phyloP scores from a whole-genome alignment of 192 early-diverging fungal species.

The Chytriomyces hyalinus region DNA sequence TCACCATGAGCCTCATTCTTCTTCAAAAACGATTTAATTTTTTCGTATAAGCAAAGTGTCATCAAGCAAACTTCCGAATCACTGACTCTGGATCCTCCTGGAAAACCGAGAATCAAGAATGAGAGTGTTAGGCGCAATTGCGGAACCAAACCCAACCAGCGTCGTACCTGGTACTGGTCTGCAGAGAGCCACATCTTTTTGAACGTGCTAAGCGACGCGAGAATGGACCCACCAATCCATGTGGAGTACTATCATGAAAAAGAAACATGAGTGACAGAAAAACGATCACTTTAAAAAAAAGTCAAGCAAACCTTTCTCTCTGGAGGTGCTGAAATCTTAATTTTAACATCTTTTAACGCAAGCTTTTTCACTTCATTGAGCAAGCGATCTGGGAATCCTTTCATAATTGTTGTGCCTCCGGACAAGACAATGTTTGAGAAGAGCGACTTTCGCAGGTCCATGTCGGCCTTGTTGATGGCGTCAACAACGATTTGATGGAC shows the following conservation, averaged over 20 bases:
- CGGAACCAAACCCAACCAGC: background rate
- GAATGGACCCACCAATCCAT: conserved; percentile 97
- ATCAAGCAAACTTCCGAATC: conserved; percentile 68
- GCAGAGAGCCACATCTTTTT: conserved; percentile 99
- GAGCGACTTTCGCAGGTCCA: conserved; percentile 89
- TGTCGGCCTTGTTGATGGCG: conserved; percentile 90
- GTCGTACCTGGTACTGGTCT: conserved; percentile 71
- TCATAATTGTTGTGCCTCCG: conserved; percentile 94
- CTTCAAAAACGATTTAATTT: too few relatives aligned
- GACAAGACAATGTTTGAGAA: conserved; percentile 92
- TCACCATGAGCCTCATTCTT: too few relatives aligned
- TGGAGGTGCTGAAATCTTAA: conserved; percentile 91
- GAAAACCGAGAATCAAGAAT: conserved; percentile 43
- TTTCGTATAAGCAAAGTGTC: too few relatives aligned
- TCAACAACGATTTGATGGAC: conserved; percentile 94
- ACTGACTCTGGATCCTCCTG: conserved; percentile 96
- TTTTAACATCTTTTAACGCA: conserved; percentile 92
- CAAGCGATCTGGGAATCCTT: conserved; percentile 92
- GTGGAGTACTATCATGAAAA: conserved; percentile 72
- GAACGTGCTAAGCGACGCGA: conserved; percentile 93
- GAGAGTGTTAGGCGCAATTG: background rate
- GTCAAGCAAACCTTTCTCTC: conserved; percentile 9
- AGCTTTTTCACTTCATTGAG: conserved; percentile 88
- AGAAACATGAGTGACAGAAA: background rate
- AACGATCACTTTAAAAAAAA: background rate